phyloP scores from a whole-genome alignment of 2,329 filamentous ascomycete genomes.

The Venturia pyrina region DNA sequence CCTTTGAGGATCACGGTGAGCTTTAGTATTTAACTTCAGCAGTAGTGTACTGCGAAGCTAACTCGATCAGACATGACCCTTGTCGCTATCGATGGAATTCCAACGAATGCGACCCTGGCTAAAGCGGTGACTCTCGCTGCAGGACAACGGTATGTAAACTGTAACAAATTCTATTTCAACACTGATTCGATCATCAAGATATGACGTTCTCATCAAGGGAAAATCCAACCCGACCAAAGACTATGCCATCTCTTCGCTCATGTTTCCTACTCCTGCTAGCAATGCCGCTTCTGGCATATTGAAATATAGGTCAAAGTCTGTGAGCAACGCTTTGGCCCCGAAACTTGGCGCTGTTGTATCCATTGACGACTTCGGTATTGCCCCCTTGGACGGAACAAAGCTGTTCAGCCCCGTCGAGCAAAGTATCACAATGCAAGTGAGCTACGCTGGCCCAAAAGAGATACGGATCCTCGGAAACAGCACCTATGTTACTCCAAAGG shows the following conservation, averaged over 20 bases:
- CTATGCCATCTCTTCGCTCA: not conserved
- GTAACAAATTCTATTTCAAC: too few relatives aligned
- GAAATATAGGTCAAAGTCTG: not conserved
- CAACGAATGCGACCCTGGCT: slow-evolving; percentile 38
- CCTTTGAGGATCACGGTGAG: not conserved
- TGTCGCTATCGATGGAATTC: slow-evolving; percentile 61
- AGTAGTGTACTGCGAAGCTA: not conserved
- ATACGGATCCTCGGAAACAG: not conserved
- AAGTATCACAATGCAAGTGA: slow-evolving; percentile 4
- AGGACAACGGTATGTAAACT: slow-evolving; percentile 1
- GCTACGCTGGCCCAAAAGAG: not conserved
- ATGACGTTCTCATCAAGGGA: slow-evolving; percentile 8
- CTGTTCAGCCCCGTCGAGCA: not conserved
- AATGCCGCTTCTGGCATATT: not conserved
- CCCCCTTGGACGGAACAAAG: not conserved
- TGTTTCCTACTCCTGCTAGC: not conserved
- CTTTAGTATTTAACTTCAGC: not conserved
- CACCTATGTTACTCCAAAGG: slow-evolving; percentile 63
- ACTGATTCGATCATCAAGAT: not conserved
- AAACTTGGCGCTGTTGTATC: not conserved
- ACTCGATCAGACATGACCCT: slow-evolving; percentile 39
- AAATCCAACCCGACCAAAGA: not conserved
- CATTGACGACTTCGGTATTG: slow-evolving; percentile 1
- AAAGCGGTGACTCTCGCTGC: slow-evolving; percentile 29
- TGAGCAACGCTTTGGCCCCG: too few relatives aligned